Evolutionary conservation across 768 basidiomycete genomes (phyloP).

Genomic region (Tylopilus cervinicoccineus): DNA sequence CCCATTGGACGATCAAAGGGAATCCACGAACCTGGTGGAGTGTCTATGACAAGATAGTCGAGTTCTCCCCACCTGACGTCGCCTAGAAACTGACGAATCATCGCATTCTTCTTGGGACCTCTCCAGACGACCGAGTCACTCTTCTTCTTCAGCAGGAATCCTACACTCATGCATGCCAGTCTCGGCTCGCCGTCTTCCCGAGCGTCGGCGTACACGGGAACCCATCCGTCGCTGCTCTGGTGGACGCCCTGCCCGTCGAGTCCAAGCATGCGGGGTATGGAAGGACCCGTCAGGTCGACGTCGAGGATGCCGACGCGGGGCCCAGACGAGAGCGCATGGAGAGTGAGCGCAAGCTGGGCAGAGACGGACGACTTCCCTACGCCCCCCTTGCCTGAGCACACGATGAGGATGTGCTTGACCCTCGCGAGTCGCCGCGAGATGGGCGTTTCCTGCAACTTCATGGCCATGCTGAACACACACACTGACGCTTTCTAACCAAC

Average conservation of each 20-base stretch:
- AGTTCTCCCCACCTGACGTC: conserved; percentile 95
- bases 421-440: conserved; percentile 65
- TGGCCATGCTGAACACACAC: neutral
- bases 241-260: conserved; percentile 84
- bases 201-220: conserved; percentile 90
- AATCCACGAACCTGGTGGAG: conserved; percentile 79
- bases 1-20: neutral
- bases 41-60: conserved; percentile 92
- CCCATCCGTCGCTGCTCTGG: conserved; percentile 95
- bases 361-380: conserved; percentile 98
- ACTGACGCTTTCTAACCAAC: too few species aligned
- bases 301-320: conserved; percentile 86
- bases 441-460: conserved; percentile 49
- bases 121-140: conserved; percentile 97
- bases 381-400: conserved; percentile 95
- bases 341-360: conserved; percentile 84
- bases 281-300: conserved; percentile 91
- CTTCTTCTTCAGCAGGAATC: conserved; percentile 86
- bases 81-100: conserved; percentile 93
- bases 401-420: conserved; percentile 85
- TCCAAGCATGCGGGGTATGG: conserved; percentile 93
- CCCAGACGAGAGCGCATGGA: conserved; percentile 64
- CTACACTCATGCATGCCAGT: conserved; percentile 94
- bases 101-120: conserved; percentile 97
- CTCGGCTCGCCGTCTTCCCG: conserved; percentile 51